These are phyloP conservation scores for Syzygium jambos DNA, from an alignment of 345 rosid species.

Conservation along the genomic window DNA sequence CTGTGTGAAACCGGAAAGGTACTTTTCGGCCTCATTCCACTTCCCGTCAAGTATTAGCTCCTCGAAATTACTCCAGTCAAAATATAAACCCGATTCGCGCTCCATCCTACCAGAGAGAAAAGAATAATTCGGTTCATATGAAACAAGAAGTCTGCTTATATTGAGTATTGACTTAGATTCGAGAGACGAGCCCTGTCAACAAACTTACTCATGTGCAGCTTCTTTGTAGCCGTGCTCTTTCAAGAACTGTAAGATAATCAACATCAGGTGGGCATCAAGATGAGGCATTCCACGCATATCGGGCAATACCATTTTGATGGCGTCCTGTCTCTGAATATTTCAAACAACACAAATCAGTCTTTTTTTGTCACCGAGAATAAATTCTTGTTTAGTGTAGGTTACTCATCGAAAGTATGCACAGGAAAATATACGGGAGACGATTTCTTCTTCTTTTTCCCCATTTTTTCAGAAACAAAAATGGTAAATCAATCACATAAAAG, in stretches of 20 bases:
- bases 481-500: background rate
- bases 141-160: background rate
- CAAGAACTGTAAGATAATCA: conserved; percentile 32
- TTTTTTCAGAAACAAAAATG: background rate
- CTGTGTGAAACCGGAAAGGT: conserved; percentile 49
- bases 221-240: conserved; percentile 28
- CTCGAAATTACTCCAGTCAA: conserved; percentile 25
- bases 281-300: conserved; percentile 7
- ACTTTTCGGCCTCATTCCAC: conserved; percentile 51
- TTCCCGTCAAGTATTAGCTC: conserved; percentile 21
- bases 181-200: background rate
- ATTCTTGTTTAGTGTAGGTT: background rate
- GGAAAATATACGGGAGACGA: background rate
- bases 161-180: background rate
- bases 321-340: background rate
- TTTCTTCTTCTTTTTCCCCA: background rate
- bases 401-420: background rate
- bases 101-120: conserved; percentile 22
- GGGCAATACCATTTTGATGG: background rate
- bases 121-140: background rate
- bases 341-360: background rate
- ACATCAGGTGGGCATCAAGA: conserved; percentile 22
- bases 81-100: conserved; percentile 21
- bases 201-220: conserved; percentile 18
- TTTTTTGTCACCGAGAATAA: background rate